These are phyloP conservation scores for Fomitopsis pulvina DNA, from an alignment of 768 basidiomycete species.

Conservation along the genomic window DNA sequence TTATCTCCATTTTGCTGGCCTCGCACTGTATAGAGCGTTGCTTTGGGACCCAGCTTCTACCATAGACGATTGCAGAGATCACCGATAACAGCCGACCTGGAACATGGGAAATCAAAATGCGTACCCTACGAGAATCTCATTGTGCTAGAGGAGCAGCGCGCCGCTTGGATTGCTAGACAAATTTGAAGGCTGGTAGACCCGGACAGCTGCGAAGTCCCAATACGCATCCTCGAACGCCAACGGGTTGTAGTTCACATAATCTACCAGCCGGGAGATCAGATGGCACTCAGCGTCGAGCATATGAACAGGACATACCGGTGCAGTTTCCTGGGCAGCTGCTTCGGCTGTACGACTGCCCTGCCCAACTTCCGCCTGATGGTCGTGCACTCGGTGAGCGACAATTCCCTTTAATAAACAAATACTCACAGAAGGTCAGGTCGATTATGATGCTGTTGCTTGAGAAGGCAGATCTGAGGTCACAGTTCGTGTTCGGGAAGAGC, in stretches of 20 bases:
- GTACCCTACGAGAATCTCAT: too few species aligned
- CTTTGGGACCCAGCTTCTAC: too few species aligned
- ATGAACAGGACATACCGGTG: slow-evolving; percentile 33
- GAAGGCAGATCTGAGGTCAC: slow-evolving; percentile 48
- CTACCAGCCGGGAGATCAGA: too few species aligned
- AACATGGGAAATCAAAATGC: too few species aligned
- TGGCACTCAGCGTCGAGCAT: not conserved
- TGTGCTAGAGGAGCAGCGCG: too few species aligned
- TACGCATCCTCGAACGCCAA: slow-evolving; percentile 60
- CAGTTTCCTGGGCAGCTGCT: slow-evolving; percentile 49
- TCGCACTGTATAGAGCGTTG: too few species aligned
- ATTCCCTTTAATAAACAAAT: too few species aligned
- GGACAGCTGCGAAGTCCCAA: slow-evolving; percentile 22
- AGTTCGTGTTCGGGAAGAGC: slow-evolving; percentile 51
- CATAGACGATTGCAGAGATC: too few species aligned
- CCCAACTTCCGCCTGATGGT: slow-evolving; percentile 42
- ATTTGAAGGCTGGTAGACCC: not conserved
- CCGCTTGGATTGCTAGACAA: too few species aligned
- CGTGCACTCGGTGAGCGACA: too few species aligned
- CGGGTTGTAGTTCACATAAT: slow-evolving; percentile 63
- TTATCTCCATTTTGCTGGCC: too few species aligned
- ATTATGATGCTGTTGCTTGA: slow-evolving; percentile 56
- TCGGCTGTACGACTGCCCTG: slow-evolving; percentile 36
- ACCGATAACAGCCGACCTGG: too few species aligned
- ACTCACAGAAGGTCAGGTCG: slow-evolving; percentile 55